phyloP scores from a whole-genome alignment of 2,329 filamentous ascomycete species.

The Cercospora sesami region DNA sequence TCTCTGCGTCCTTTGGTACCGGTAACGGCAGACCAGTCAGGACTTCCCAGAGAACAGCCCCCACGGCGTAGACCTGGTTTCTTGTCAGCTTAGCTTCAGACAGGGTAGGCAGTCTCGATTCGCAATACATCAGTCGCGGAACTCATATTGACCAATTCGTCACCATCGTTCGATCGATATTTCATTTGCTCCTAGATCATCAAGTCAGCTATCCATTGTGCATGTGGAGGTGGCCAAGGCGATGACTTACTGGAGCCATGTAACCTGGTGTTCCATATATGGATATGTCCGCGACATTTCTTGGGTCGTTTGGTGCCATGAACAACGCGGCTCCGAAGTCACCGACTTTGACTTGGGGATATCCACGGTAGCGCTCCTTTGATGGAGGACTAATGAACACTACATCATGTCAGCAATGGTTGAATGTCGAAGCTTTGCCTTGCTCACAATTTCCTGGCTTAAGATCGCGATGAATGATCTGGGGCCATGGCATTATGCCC shows the following conservation, averaged over 20 bases:
- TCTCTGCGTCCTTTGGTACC: background rate
- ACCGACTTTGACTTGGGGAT: constrained; percentile 9
- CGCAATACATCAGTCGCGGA: constrained; percentile 4
- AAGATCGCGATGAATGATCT: constrained; percentile 13
- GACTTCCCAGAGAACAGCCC: background rate
- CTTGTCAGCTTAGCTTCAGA: background rate
- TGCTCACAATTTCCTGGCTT: constrained; percentile 9
- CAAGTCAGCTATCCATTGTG: background rate
- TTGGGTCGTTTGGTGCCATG: background rate
- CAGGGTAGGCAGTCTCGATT: background rate
- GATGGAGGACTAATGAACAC: constrained; percentile 6
- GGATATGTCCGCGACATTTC: background rate
- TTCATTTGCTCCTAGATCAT: background rate
- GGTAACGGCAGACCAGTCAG: background rate
- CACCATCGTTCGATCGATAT: background rate
- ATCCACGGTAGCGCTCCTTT: constrained; percentile 6
- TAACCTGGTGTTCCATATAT: background rate
- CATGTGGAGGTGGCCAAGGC: background rate
- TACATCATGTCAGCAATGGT: background rate
- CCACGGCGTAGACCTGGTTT: constrained; percentile 1
- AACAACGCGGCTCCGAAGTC: constrained; percentile 12
- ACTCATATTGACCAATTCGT: background rate
- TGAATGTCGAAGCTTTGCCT: background rate
- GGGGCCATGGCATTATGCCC: background rate
- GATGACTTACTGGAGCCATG: constrained; percentile 2